Evolutionary conservation across 1,284 basidiomycete genomes (phyloP).

Genomic region (Phenoliferia sp.): DNA sequence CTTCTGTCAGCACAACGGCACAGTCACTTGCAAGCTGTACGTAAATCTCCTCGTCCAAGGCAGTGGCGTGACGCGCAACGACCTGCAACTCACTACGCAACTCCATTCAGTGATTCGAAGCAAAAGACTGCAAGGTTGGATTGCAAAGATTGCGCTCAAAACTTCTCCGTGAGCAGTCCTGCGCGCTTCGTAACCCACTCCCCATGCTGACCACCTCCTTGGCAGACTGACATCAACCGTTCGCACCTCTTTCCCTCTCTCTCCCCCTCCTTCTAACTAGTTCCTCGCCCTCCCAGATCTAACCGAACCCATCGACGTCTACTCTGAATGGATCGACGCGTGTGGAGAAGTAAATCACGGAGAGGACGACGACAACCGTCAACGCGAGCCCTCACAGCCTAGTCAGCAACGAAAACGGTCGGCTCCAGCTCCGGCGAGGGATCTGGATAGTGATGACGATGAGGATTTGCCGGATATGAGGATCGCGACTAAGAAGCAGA

Average conservation of each 20-base stretch:
- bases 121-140: constrained; percentile 41
- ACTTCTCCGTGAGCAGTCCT: constrained; percentile 29
- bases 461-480: constrained; percentile 15
- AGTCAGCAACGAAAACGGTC: not conserved
- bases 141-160: constrained; percentile 43
- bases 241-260: not conserved
- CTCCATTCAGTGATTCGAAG: constrained; percentile 40
- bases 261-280: not conserved
- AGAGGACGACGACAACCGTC: not conserved
- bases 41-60: constrained; percentile 5
- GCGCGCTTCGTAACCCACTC: not conserved
- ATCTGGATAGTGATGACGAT: constrained; percentile 1
- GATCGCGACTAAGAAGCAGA: constrained; percentile 3
- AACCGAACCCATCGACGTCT: constrained; percentile 45
- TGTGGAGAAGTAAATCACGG: constrained; percentile 22
- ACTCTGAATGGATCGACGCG: constrained; percentile 46
- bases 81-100: not conserved
- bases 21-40: constrained; percentile 44
- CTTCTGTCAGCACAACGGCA: constrained; percentile 44
- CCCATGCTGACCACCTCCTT: constrained; percentile 12
- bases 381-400: not conserved
- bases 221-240: constrained; percentile 39
- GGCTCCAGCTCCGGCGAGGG: constrained; percentile 2
- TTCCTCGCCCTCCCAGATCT: constrained; percentile 33
- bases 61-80: not conserved